A percentile compares a stretch with the other conserved stretches of the same genome.
Conservation (phyloP, 176 grass and related monocot species). For the Eremochloa ophiuroides region DNA sequence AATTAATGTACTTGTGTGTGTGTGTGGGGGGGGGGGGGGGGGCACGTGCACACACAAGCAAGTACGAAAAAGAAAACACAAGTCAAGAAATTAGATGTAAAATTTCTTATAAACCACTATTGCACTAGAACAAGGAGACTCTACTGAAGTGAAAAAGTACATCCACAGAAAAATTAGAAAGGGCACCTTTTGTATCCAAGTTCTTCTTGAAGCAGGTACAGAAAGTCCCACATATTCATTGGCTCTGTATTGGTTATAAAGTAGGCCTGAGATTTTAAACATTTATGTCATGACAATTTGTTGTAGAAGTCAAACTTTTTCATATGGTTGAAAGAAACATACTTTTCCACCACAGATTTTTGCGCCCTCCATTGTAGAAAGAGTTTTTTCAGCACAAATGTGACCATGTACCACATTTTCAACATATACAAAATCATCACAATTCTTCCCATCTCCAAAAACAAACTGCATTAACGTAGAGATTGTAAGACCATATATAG, state of each 20-base stretch:
- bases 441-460: slow-evolving; percentile 68
- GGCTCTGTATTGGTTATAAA: slow-evolving; percentile 85
- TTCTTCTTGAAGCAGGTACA: slow-evolving; percentile 45
- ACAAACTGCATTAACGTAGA: slow-evolving; percentile 40
- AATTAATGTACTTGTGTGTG: background rate
- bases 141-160: background rate
- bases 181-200: slow-evolving; percentile 58
- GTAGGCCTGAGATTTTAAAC: slow-evolving; percentile 42
- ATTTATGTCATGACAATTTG: background rate
- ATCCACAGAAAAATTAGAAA: background rate
- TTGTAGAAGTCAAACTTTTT: background rate
- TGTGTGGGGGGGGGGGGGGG: no score
- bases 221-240: slow-evolving; percentile 64
- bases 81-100: no score
- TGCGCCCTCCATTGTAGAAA: slow-evolving; percentile 44
- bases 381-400: slow-evolving; percentile 65
- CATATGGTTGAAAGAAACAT: background rate
- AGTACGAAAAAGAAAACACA: no score
- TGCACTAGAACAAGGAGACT: background rate
- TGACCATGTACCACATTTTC: slow-evolving; percentile 83
- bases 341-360: slow-evolving; percentile 61
- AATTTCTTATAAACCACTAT: background rate
- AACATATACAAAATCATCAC: slow-evolving; percentile 79
- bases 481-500: background rate
- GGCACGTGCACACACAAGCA: no score